Base-by-base conservation (phyloP, 2,329 filamentous ascomycete species). In the Claviceps sp. region DNA sequence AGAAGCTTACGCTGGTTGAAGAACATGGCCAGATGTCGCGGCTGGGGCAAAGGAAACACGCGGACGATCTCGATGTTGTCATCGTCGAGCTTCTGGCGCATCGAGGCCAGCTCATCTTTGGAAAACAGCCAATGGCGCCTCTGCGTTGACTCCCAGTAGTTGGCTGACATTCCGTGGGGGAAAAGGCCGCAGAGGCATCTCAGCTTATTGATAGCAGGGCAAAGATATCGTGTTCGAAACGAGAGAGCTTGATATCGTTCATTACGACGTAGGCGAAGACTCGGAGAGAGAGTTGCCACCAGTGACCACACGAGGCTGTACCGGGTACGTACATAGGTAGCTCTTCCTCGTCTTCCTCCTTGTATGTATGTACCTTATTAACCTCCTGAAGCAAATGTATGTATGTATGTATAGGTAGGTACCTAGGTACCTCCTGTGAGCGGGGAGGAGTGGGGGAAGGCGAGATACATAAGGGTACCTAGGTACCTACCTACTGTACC, bases 111-210 rank as follows among this genome's bases (percentile, higher is more conserved):
- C 65, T 90, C 82, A 56, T 89, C 82, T 62, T 88, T 85, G 47
- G 87, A 84, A 68, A 95, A 95, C 52, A 88, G 85, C 93, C 93
- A 98, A 72, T 87, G 81, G 59, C 82, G 85, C 60, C 85, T 81
- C 70, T 98, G 93, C 26, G 89, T 93, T 52, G 93, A 97, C 57
- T 89, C 85, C 90, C 90, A 98, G 72, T 91, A 98, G 70, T 91
- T 96, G 64, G 90, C 87, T 37, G 91, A 88, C 91, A 96, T 96
- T 50, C 54, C 18, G 61, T 49, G 54, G 49, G 51, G 51, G 53
- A 34, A 49, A 51, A 46, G 41, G 44, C 54, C 44, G 55, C 52
- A 36, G 52, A 54, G 49, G 49, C 53, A 45, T 52, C 50, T 38
- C 16, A n/a, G 13, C 5, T 11, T 37, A 14, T 26, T 18, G 46